A percentile compares a stretch with the other conserved stretches of the same genome.
phyloP scores from a whole-genome alignment of 129 eudicot genomes.

The Logfia minima region DNA sequence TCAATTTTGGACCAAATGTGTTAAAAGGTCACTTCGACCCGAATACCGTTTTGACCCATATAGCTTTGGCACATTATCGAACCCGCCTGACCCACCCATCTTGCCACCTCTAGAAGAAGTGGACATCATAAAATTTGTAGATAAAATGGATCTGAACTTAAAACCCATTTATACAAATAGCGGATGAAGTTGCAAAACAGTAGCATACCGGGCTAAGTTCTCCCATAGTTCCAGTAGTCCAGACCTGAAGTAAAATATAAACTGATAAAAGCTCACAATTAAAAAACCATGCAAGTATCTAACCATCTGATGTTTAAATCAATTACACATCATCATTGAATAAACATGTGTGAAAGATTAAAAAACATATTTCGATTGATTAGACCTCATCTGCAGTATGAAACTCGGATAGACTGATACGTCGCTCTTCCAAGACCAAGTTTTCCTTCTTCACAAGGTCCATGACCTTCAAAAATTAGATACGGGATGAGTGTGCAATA shows the following conservation, averaged over 20 bases:
- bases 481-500: constrained; percentile 4
- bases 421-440: constrained; percentile 66
- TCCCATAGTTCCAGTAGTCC: constrained; percentile 94
- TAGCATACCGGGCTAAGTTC: constrained; percentile 90
- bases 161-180: constrained; percentile 2
- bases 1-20: not conserved
- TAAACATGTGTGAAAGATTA: not conserved
- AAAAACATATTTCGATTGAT: not conserved
- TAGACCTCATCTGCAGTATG: constrained; percentile 84
- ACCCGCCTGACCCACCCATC: not conserved
- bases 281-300: not conserved
- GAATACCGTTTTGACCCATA: not conserved
- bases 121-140: not conserved
- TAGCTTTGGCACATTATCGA: not conserved
- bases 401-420: constrained; percentile 84
- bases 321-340: not conserved
- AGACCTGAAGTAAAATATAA: constrained; percentile 49
- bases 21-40: not conserved
- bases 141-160: not conserved
- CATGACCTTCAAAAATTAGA: constrained; percentile 64
- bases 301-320: not conserved
- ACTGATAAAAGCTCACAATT: not conserved
- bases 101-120: not conserved
- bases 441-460: constrained; percentile 77
- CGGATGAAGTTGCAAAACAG: not conserved